Percentiles rank a stretch among this genome's conserved stretches.
Evolutionary conservation across 352 stramenopile genomes (phyloP).

Genomic region (Phytophthora idaei): DNA sequence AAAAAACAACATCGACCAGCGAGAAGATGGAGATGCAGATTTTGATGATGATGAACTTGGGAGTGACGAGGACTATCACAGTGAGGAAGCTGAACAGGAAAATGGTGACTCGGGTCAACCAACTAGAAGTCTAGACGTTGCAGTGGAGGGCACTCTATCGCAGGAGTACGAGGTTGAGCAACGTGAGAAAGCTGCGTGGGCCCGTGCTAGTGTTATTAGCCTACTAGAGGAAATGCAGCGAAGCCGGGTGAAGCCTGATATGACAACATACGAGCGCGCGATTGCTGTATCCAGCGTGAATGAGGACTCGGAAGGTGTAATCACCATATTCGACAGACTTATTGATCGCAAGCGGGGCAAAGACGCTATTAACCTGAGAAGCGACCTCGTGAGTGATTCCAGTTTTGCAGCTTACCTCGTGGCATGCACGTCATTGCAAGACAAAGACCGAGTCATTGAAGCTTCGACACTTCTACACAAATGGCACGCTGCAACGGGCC

Average conservation of each 20-base stretch:
- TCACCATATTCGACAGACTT: constrained; percentile 45
- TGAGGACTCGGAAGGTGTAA: constrained; percentile 43
- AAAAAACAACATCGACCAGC: constrained; percentile 25
- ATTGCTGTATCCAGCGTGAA: constrained; percentile 50
- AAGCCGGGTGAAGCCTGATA: constrained; percentile 38
- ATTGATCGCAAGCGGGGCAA: constrained; percentile 21
- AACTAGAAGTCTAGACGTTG: background rate
- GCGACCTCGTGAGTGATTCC: constrained; percentile 37
- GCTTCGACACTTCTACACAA: constrained; percentile 42
- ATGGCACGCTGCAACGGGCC: constrained; percentile 37
- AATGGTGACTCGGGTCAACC: background rate
- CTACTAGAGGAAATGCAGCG: constrained; percentile 47
- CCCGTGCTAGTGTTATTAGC: constrained; percentile 27
- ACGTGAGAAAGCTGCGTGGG: constrained; percentile 31
- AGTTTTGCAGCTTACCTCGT: constrained; percentile 50
- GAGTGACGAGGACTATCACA: constrained; percentile 8
- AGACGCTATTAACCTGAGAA: constrained; percentile 22
- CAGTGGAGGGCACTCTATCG: background rate
- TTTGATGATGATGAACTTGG: constrained; percentile 19
- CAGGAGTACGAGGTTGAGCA: constrained; percentile 17
- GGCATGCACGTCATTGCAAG: constrained; percentile 35
- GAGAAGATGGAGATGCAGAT: constrained; percentile 19
- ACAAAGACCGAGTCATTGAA: constrained; percentile 44
- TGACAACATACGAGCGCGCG: constrained; percentile 38
- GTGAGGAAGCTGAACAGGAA: constrained; percentile 6